phyloP scores from a whole-genome alignment of 2,329 filamentous ascomycete genomes.

The Apiospora aurea region DNA sequence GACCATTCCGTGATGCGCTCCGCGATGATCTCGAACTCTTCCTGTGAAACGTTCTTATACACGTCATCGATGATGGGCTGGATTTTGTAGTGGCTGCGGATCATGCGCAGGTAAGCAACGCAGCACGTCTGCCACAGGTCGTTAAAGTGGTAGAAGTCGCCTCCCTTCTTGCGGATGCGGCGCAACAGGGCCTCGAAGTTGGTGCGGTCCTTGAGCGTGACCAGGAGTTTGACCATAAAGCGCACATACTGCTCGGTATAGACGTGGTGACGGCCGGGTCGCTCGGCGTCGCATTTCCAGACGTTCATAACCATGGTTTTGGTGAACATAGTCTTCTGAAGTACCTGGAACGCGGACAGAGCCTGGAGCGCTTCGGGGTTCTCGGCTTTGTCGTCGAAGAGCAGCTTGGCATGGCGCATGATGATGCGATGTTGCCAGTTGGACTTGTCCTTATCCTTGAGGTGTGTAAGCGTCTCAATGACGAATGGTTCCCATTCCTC shows the following conservation, averaged over 20 bases:
- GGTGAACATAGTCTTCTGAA: slow-evolving; percentile 78
- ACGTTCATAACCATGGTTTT: slow-evolving; percentile 96
- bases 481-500: slow-evolving; percentile 69
- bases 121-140: slow-evolving; percentile 67
- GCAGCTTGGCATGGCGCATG: slow-evolving; percentile 69
- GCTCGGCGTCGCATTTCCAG: slow-evolving; percentile 91
- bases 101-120: slow-evolving; percentile 58
- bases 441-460: slow-evolving; percentile 81
- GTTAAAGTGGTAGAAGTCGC: slow-evolving; percentile 72
- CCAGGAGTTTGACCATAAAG: slow-evolving; percentile 79
- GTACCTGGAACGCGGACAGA: slow-evolving; percentile 79
- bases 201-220: slow-evolving; percentile 75
- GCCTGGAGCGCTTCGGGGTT: slow-evolving; percentile 65
- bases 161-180: slow-evolving; percentile 80
- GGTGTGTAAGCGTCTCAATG: slow-evolving; percentile 56
- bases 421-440: slow-evolving; percentile 97
- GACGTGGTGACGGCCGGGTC: slow-evolving; percentile 85
- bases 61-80: slow-evolving; percentile 57
- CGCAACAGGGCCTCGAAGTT: slow-evolving; percentile 81
- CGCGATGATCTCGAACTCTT: slow-evolving; percentile 65
- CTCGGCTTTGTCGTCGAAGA: slow-evolving; percentile 57
- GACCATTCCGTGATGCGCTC: slow-evolving; percentile 62
- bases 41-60: slow-evolving; percentile 60
- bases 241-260: slow-evolving; percentile 88
- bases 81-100: slow-evolving; percentile 58